phyloP scores from a whole-genome alignment of 108 stramenopile species.

The Parietichytrium sp. region DNA sequence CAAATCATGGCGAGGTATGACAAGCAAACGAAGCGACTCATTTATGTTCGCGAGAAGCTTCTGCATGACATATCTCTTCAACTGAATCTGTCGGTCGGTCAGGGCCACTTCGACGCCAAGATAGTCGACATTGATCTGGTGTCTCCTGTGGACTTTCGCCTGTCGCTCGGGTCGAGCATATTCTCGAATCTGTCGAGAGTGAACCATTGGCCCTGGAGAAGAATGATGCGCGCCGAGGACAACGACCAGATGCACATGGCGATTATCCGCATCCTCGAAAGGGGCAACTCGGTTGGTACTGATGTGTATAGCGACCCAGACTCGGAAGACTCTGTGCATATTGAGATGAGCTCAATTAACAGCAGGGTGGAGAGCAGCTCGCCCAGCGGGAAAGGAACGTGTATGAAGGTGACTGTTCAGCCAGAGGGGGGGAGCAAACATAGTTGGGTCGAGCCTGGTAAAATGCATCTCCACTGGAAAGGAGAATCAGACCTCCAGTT shows the following conservation, averaged over 20 bases:
- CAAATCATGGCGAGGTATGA: not conserved
- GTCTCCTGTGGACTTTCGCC: conserved; percentile 8
- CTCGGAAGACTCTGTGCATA: not conserved
- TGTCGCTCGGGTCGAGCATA: not conserved
- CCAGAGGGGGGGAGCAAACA: not conserved
- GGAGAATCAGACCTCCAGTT: not conserved
- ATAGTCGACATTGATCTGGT: not conserved
- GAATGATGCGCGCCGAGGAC: conserved; percentile 11
- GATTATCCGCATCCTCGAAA: not conserved
- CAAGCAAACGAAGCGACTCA: not conserved
- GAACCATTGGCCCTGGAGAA: conserved; percentile 30
- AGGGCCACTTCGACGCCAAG: not conserved
- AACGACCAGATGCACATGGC: not conserved
- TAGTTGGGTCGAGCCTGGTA: not conserved
- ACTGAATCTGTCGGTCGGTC: not conserved
- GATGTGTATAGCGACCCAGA: not conserved
- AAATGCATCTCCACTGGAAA: not conserved
- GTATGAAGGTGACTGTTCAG: not conserved
- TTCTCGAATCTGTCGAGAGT: conserved; percentile 21
- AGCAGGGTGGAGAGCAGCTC: too few species aligned
- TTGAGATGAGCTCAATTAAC: too few species aligned
- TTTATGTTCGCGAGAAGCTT: not conserved
- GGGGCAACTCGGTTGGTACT: not conserved
- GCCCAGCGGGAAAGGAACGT: not conserved
- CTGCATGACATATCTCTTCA: not conserved